These are phyloP conservation scores for Drechmeria coniospora DNA, from an alignment of 2,329 filamentous ascomycete species.

Conservation along the genomic window DNA sequence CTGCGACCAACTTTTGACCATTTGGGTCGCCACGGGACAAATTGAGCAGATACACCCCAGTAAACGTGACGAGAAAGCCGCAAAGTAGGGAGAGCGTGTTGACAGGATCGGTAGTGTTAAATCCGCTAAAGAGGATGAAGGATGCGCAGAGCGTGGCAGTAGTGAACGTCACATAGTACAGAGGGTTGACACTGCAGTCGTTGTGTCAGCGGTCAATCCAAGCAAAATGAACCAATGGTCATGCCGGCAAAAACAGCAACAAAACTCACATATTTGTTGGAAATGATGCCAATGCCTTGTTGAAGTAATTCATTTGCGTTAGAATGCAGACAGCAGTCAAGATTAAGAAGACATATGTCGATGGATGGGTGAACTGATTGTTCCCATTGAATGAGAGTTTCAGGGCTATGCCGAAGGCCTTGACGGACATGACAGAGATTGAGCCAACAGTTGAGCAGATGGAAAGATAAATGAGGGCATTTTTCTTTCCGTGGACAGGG, in stretches of 20 bases:
- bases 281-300: constrained; percentile 94
- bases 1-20: constrained; percentile 50
- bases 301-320: constrained; percentile 99
- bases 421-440: constrained; percentile 97
- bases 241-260: background rate
- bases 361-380: constrained; percentile 90
- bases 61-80: constrained; percentile 89
- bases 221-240: background rate
- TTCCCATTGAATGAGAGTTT: constrained; percentile 87
- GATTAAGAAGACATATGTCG: constrained; percentile 95
- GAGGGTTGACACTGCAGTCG: constrained; percentile 62
- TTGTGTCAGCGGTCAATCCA: constrained; percentile 4
- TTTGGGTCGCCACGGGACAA: constrained; percentile 86
- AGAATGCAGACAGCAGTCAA: constrained; percentile 85
- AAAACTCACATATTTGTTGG: constrained; percentile 80
- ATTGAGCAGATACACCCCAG: constrained; percentile 88
- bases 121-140: constrained; percentile 89
- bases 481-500: constrained; percentile 81
- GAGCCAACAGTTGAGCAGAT: constrained; percentile 97
- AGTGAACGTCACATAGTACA: constrained; percentile 97
- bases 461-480: constrained; percentile 89
- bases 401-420: constrained; percentile 93
- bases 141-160: constrained; percentile 88
- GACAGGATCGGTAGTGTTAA: constrained; percentile 84
- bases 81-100: constrained; percentile 86